Percentiles rank a stretch among this genome's conserved stretches.
These are phyloP conservation scores for Pharus latifolius DNA, from an alignment of 176 grass and related monocot genomes.

Conservation along the genomic window DNA sequence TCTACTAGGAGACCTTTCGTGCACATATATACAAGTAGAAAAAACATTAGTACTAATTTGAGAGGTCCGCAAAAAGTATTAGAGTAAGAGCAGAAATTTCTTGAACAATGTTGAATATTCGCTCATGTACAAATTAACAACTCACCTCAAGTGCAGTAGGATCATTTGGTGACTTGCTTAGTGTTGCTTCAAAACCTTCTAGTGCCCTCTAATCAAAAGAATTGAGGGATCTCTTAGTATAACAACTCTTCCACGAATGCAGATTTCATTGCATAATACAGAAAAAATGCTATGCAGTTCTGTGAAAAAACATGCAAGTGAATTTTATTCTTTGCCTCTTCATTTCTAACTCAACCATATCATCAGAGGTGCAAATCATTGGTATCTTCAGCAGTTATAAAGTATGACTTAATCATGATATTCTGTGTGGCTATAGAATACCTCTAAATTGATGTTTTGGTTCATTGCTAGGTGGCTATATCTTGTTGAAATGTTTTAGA, in stretches of 20 bases:
- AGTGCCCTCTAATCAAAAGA: conserved; percentile 43
- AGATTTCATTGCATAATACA: neutral
- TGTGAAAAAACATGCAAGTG: neutral
- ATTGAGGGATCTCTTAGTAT: conserved; percentile 7
- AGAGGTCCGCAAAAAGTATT: neutral
- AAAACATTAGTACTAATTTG: neutral
- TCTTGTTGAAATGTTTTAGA: neutral
- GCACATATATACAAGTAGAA: neutral
- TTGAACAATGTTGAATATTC: neutral
- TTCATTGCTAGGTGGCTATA: neutral
- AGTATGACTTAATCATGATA: neutral
- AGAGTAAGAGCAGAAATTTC: neutral
- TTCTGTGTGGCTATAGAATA: neutral
- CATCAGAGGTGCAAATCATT: neutral
- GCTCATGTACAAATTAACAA: neutral
- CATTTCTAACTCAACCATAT: conserved; percentile 3
- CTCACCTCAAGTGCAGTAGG: conserved; percentile 66
- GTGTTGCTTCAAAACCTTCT: conserved; percentile 55
- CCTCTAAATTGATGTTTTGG: neutral
- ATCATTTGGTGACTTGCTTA: conserved; percentile 65
- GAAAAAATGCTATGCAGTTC: neutral
- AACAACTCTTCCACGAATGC: neutral
- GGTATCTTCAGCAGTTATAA: neutral
- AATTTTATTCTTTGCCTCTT: neutral
- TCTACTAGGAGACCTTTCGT: neutral